A percentile compares a stretch with the other conserved stretches of the same genome.
phyloP scores from a whole-genome alignment of 768 basidiomycete genomes.

The Kwoniella sp. region DNA sequence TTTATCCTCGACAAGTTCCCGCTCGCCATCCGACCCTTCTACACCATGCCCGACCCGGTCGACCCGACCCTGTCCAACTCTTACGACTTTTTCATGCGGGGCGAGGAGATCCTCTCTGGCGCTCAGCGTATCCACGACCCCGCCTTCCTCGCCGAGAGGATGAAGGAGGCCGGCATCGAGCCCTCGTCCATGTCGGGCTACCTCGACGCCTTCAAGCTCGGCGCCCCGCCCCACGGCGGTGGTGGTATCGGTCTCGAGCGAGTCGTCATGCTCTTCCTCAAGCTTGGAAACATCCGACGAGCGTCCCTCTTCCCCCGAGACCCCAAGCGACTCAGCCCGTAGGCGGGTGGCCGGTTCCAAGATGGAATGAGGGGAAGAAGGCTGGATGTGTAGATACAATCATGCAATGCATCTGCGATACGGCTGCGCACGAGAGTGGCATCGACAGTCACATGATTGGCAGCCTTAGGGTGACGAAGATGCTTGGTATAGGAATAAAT shows the following conservation, averaged over 20 bases:
- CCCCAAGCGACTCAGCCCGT: conserved; percentile 89
- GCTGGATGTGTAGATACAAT: too few species aligned
- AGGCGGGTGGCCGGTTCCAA: too few species aligned
- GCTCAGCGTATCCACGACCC: conserved; percentile 97
- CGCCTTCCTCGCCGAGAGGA: conserved; percentile 70
- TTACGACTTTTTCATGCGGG: conserved; percentile 99
- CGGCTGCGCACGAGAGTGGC: too few species aligned
- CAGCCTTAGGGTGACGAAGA: too few species aligned
- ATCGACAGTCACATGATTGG: too few species aligned
- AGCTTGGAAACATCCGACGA: conserved; percentile 88
- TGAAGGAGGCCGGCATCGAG: conserved; percentile 81
- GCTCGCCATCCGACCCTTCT: conserved; percentile 89
- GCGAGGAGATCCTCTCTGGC: conserved; percentile 96
- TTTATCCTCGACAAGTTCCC: conserved; percentile 99
- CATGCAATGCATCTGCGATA: too few species aligned
- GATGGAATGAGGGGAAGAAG: too few species aligned
- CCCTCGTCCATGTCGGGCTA: conserved; percentile 88
- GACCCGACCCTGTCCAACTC: conserved; percentile 94
- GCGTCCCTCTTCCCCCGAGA: conserved; percentile 95
- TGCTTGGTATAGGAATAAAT: too few species aligned
- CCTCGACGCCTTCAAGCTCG: conserved; percentile 88
- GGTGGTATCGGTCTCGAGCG: conserved; percentile 91
- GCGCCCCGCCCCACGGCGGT: conserved; percentile 92
- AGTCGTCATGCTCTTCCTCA: conserved; percentile 95
- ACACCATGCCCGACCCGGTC: conserved; percentile 95